These are phyloP conservation scores for Rhododendron ferrugineum DNA, from an alignment of 148 eudicot species.

Conservation along the genomic window DNA sequence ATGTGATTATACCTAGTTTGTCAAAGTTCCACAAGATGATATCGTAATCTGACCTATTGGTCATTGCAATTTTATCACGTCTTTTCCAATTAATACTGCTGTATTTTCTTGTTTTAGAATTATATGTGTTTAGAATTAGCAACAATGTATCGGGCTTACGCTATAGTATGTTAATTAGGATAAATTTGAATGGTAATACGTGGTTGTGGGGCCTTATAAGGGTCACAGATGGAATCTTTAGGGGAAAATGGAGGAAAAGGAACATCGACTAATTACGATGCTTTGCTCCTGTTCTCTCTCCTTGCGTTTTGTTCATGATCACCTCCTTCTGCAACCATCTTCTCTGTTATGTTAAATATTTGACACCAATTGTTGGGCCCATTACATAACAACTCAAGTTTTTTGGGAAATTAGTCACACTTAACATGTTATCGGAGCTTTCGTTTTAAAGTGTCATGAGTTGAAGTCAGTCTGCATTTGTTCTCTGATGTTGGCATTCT, in stretches of 20 bases:
- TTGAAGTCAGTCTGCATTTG: background rate
- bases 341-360: background rate
- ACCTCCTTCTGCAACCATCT: conserved; percentile 1
- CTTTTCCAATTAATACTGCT: background rate
- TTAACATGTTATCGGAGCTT: background rate
- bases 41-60: background rate
- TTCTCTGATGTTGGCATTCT: background rate
- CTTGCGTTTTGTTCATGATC: background rate
- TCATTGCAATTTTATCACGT: background rate
- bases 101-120: background rate
- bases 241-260: background rate
- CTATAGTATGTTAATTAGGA: background rate
- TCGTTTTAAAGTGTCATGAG: background rate
- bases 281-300: no score
- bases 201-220: background rate
- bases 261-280: background rate
- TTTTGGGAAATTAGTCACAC: background rate
- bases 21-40: background rate
- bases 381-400: background rate
- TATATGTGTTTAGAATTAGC: background rate
- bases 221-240: background rate
- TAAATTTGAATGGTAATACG: background rate
- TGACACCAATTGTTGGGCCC: background rate
- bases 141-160: background rate
- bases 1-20: background rate